Evolutionary conservation across 2,329 filamentous ascomycete genomes (phyloP).

Genomic region (Exophiala alcalophila): DNA sequence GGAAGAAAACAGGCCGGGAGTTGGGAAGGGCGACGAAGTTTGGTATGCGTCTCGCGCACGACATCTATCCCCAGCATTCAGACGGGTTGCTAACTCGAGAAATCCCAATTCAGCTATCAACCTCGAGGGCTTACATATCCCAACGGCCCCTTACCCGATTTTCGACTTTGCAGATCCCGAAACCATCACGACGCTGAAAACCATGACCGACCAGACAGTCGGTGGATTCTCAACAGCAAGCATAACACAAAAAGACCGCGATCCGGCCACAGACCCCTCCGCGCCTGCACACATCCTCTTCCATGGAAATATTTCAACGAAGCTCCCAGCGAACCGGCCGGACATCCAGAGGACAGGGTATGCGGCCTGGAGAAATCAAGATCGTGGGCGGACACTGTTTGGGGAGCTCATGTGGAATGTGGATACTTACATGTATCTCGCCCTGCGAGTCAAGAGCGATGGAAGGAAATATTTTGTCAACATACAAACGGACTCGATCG

Average conservation of each 20-base stretch:
- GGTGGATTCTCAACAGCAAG: conserved; percentile 77
- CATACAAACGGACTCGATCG: conserved; percentile 88
- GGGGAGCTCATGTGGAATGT: conserved; percentile 84
- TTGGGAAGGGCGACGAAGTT: conserved; percentile 29
- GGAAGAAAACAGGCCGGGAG: conserved; percentile 29
- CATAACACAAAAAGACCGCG: conserved; percentile 63
- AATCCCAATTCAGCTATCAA: conserved; percentile 33
- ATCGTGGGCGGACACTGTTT: conserved; percentile 75
- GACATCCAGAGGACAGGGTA: conserved; percentile 78
- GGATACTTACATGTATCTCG: conserved; percentile 83
- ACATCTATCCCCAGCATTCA: too few relatives aligned
- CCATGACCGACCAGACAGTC: conserved; percentile 82
- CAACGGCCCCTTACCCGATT: conserved; percentile 26
- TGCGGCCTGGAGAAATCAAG: conserved; percentile 82
- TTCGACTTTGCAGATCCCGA: conserved; percentile 36
- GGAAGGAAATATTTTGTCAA: conserved; percentile 93
- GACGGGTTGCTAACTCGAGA: too few relatives aligned
- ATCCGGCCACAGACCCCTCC: conserved; percentile 36
- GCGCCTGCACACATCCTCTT: conserved; percentile 70
- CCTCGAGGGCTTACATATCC: conserved; percentile 27
- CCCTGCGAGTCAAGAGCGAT: conserved; percentile 83
- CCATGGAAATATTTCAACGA: conserved; percentile 81
- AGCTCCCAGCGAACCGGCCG: conserved; percentile 71
- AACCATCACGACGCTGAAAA: conserved; percentile 55
- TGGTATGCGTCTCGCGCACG: conserved; percentile 23